Conservation (phyloP, 2,329 filamentous ascomycete species). For the Neocucurbitaria cava region DNA sequence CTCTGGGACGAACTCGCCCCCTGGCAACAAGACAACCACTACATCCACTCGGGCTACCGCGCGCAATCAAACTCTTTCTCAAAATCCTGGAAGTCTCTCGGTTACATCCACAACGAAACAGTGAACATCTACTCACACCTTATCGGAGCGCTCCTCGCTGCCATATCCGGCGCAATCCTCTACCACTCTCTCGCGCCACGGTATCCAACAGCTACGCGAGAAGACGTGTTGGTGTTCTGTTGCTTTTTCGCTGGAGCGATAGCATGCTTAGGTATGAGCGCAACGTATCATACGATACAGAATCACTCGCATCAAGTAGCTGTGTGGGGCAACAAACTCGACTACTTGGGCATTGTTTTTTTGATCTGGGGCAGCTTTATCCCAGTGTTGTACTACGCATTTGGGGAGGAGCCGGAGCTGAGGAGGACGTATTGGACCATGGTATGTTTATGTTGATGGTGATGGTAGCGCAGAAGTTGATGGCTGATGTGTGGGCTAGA, state of each 20-base stretch:
- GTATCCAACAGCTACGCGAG: constrained; percentile 42
- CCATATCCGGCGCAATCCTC: constrained; percentile 25
- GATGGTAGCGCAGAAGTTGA: not conserved
- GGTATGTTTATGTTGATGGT: constrained; percentile 53
- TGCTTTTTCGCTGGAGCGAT: constrained; percentile 52
- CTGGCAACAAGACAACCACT: constrained; percentile 70
- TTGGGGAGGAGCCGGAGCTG: constrained; percentile 67
- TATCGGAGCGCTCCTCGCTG: constrained; percentile 46
- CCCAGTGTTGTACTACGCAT: constrained; percentile 72
- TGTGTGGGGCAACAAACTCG: constrained; percentile 87
- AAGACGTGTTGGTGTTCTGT: constrained; percentile 47
- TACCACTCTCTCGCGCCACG: constrained; percentile 36
- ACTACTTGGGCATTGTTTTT: constrained; percentile 92
- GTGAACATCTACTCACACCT: constrained; percentile 78
- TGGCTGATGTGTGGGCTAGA: constrained; percentile 59
- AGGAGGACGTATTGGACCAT: constrained; percentile 77
- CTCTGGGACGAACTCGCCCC: constrained; percentile 52
- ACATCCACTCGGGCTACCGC: constrained; percentile 71
- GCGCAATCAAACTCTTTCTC: constrained; percentile 67
- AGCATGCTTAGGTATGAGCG: constrained; percentile 56
- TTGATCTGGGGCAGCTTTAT: constrained; percentile 93
- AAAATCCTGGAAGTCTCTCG: constrained; percentile 64
- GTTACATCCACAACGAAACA: constrained; percentile 71
- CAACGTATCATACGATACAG: constrained; percentile 81
- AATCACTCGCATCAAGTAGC: constrained; percentile 84